A percentile compares a stretch with the other conserved stretches of the same genome.
Conservation (phyloP, 2,329 filamentous ascomycete species). For the Cladobotryum protrusum region DNA sequence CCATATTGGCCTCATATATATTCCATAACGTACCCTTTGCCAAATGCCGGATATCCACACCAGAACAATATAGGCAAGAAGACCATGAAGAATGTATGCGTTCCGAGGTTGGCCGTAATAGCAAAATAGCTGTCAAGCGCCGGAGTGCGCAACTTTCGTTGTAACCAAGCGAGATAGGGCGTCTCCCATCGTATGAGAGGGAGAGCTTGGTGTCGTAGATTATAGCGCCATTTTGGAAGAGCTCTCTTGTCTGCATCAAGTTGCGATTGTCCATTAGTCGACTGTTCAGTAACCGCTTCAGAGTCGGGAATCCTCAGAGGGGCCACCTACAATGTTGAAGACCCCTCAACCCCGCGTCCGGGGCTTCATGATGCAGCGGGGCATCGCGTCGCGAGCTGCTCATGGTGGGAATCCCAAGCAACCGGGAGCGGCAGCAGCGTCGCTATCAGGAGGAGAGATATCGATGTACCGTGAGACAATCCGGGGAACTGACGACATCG, state of each 20-base stretch:
- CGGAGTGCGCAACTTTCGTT: constrained; percentile 72
- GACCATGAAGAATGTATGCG: constrained; percentile 98
- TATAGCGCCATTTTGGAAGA: constrained; percentile 84
- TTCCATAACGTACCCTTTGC: constrained; percentile 66
- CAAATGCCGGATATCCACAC: constrained; percentile 82
- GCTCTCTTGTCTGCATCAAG: constrained; percentile 64
- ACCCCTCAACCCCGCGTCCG: constrained; percentile 72
- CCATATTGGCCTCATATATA: not conserved
- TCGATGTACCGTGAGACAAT: constrained; percentile 11
- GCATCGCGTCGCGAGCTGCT: constrained; percentile 27
- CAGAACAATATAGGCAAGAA: constrained; percentile 92
- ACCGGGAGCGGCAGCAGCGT: constrained; percentile 1
- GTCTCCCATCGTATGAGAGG: constrained; percentile 93
- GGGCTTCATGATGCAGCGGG: constrained; percentile 25
- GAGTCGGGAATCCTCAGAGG: not conserved
- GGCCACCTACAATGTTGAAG: constrained; percentile 64
- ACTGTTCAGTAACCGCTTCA: not conserved
- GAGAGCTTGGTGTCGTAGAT: constrained; percentile 71
- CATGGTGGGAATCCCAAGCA: constrained; percentile 22
- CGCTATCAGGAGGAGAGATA: constrained; percentile 6
- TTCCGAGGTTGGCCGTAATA: constrained; percentile 90
- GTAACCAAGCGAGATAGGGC: constrained; percentile 82
- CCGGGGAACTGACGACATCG: constrained; percentile 13
- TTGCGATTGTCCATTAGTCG: not conserved
- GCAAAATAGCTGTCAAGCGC: constrained; percentile 94